Conservation (phyloP, 2,329 filamentous ascomycete species). For the Blumeriella jaapii region DNA sequence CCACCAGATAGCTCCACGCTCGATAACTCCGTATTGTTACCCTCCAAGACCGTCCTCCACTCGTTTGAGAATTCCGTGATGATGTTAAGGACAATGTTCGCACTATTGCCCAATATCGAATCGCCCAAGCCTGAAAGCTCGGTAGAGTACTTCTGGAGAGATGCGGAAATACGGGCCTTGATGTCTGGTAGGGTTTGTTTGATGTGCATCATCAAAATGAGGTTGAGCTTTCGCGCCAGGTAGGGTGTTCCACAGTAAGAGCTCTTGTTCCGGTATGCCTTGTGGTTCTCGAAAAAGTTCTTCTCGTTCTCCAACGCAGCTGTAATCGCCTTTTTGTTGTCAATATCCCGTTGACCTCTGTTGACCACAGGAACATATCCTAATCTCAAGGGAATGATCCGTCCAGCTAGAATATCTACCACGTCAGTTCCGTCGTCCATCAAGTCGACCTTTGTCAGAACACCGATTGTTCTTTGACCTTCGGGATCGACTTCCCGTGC, state of each 20-base stretch:
- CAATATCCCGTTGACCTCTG: slow-evolving; percentile 93
- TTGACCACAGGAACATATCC: slow-evolving; percentile 98
- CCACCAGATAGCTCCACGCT: slow-evolving; percentile 90
- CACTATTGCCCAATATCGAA: slow-evolving; percentile 89
- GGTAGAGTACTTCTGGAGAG: slow-evolving; percentile 77
- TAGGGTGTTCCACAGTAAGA: slow-evolving; percentile 98
- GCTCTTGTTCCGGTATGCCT: slow-evolving; percentile 96
- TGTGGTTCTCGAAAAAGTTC: slow-evolving; percentile 97
- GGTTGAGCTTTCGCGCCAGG: slow-evolving; percentile 87
- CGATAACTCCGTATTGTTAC: slow-evolving; percentile 92
- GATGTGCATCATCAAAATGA: slow-evolving; percentile 99
- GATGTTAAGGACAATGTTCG: slow-evolving; percentile 95
- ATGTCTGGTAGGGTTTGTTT: slow-evolving; percentile 98
- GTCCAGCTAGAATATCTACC: slow-evolving; percentile 93
- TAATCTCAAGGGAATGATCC: slow-evolving; percentile 87
- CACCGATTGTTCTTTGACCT: slow-evolving; percentile 94
- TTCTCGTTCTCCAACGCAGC: slow-evolving; percentile 87
- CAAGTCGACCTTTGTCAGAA: slow-evolving; percentile 94
- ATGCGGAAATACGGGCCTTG: slow-evolving; percentile 91
- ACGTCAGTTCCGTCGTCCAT: slow-evolving; percentile 99
- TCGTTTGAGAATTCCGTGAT: slow-evolving; percentile 98
- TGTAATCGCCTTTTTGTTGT: slow-evolving; percentile 92
- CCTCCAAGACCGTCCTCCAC: slow-evolving; percentile 90
- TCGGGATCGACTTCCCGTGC: slow-evolving; percentile 95
- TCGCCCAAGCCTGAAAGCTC: slow-evolving; percentile 80